Base-by-base conservation (phyloP, 2,329 filamentous ascomycete genomes). In the Amesomyces nigricolor region DNA sequence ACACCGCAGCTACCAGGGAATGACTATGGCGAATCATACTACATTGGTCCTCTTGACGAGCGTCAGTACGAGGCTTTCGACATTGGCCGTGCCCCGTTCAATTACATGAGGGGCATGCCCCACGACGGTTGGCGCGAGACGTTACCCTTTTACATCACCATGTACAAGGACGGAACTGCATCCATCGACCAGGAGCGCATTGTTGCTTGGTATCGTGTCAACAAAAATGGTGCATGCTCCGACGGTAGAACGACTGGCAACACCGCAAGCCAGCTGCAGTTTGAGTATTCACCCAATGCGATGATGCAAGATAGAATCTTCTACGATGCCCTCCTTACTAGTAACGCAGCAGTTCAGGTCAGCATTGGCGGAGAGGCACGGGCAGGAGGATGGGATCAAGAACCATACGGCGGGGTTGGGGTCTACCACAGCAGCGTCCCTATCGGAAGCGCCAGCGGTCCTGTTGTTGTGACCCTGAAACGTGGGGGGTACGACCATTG, bases 21-120 rank as follows among this genome's bases (percentile, higher is more conserved):
- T 59, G 78, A 82, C 57, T 81, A 71, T 54, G 78, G 78, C 17
- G 78, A 81, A 61, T 72, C 74, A 0, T 75, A 79, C 63, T 78
- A 80, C 64, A 77, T 81, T 54, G 74, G 75, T 13, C 32, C 32
- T 11, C 32, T 35, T 35, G 32, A 35, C 11, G 7, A 35, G 11
- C 32, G 32, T 9, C 32, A 35, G 32, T 35, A 35, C 32, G 32
- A 35, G 7, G 32, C 32, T 13, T 35, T 35, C 9, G 32, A 35
- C 32, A 35, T 35, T 11, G 32, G 32, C 32, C 32, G 32, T 7
- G 32, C 32, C 9, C 32, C 32, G 4, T 35, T 35, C 32, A 35
- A 35, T 13, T 35, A 35, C 32, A 7, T 35, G 9, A 35, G 32
- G 32, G 32, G 32, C 32, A 35, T 75, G 66, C 72, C 74, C 4